These are phyloP conservation scores for Pisolithus tinctorius DNA, from an alignment of 768 basidiomycete species.

Conservation along the genomic window DNA sequence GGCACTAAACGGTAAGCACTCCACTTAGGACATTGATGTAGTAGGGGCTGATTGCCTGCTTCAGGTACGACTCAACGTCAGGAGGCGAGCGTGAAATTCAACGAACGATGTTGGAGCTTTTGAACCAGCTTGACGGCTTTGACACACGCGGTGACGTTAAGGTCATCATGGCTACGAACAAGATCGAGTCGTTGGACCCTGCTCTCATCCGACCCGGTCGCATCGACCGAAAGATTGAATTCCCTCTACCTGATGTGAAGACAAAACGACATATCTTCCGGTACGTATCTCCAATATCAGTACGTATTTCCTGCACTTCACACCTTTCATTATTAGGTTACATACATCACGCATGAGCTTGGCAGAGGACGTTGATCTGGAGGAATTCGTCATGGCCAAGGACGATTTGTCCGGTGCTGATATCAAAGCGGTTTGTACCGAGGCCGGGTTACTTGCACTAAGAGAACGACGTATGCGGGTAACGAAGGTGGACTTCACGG, in stretches of 20 bases:
- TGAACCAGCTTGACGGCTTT: slow-evolving; percentile 99
- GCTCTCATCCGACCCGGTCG: slow-evolving; percentile 97
- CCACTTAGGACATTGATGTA: neutral
- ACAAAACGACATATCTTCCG: slow-evolving; percentile 99
- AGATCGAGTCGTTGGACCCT: slow-evolving; percentile 94
- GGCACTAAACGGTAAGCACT: slow-evolving; percentile 86
- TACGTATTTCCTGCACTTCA: neutral
- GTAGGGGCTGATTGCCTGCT: slow-evolving; percentile 2
- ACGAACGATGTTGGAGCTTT: slow-evolving; percentile 95
- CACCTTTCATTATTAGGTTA: slow-evolving; percentile 38
- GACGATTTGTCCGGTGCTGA: slow-evolving; percentile 96
- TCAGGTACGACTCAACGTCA: slow-evolving; percentile 94
- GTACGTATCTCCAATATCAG: slow-evolving; percentile 30
- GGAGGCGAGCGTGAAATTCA: slow-evolving; percentile 99
- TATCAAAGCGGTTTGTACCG: slow-evolving; percentile 98
- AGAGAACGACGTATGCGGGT: slow-evolving; percentile 95
- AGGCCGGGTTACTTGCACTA: slow-evolving; percentile 93
- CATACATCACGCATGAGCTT: slow-evolving; percentile 96
- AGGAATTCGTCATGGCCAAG: slow-evolving; percentile 93
- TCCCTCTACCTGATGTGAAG: slow-evolving; percentile 95
- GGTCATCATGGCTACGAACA: slow-evolving; percentile 99
- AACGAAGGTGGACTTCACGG: slow-evolving; percentile 82
- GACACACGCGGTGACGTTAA: slow-evolving; percentile 99
- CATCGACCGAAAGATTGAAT: slow-evolving; percentile 98
- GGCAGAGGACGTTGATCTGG: slow-evolving; percentile 81